Conservation (phyloP, 2,329 filamentous ascomycete species). For the Lasiodiplodia citricola region DNA sequence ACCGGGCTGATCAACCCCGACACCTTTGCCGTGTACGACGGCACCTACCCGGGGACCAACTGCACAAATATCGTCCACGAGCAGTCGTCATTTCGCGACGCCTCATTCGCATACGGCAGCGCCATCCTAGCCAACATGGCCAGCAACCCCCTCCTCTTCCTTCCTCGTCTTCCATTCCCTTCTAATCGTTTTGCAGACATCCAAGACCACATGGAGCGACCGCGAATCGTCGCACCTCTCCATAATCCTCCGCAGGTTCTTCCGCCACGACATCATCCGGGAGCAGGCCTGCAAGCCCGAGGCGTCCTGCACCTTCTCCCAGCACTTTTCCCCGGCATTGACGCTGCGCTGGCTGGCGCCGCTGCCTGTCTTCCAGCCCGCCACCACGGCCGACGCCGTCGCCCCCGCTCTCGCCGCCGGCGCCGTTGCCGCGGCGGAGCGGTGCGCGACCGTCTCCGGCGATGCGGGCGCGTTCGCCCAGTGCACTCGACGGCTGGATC, state of each 20-base stretch:
- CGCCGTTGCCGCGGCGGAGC: conserved; percentile 48
- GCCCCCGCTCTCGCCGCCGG: conserved; percentile 47
- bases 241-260: conserved; percentile 53
- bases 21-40: conserved; percentile 50
- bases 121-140: conserved; percentile 63
- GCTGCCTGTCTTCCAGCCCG: conserved; percentile 51
- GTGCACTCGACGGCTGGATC: conserved; percentile 52
- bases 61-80: conserved; percentile 58
- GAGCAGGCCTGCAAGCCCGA: conserved; percentile 70
- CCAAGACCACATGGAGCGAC: conserved; percentile 54
- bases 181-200: conserved; percentile 49
- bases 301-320: conserved; percentile 70
- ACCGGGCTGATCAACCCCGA: conserved; percentile 60
- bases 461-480: conserved; percentile 45
- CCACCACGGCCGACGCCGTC: conserved; percentile 45
- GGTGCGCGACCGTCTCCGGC: conserved; percentile 41
- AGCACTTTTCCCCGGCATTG: conserved; percentile 78
- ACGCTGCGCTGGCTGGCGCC: conserved; percentile 67
- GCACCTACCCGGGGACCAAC: conserved; percentile 49
- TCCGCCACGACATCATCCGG: conserved; percentile 63
- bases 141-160: conserved; percentile 31
- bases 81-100: conserved; percentile 64
- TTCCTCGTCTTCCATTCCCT: not conserved
- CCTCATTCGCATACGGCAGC: conserved; percentile 60
- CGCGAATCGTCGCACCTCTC: conserved; percentile 65